Conservation (phyloP, 495 filamentous ascomycete species). For the Penicillium steckii region DNA sequence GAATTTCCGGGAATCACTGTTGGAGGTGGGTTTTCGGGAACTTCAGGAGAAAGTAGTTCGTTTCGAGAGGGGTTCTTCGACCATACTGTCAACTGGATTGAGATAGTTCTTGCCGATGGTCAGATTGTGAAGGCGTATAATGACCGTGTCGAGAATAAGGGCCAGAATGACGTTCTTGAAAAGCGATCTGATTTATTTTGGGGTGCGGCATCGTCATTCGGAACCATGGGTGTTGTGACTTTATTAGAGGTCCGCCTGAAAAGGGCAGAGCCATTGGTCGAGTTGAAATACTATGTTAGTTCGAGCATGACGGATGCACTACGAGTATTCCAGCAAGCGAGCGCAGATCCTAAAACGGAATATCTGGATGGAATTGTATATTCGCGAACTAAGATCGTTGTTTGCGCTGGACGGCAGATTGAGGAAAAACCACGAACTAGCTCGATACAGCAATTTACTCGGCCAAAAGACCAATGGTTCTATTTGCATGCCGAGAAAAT, state of each 20-base stretch:
- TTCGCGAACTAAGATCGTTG: slow-evolving; percentile 38
- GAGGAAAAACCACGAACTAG: slow-evolving; percentile 13
- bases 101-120: slow-evolving; percentile 55
- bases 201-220: slow-evolving; percentile 52
- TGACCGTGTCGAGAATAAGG: background rate
- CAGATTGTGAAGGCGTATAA: slow-evolving; percentile 37
- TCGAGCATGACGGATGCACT: slow-evolving; percentile 39
- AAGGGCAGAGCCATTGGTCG: slow-evolving; percentile 47
- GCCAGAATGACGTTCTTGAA: slow-evolving; percentile 12
- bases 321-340: slow-evolving; percentile 28
- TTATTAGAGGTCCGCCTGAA: slow-evolving; percentile 51
- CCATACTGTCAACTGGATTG: slow-evolving; percentile 45
- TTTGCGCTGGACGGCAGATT: slow-evolving; percentile 49
- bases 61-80: slow-evolving; percentile 60
- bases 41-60: slow-evolving; percentile 52
- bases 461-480: slow-evolving; percentile 56
- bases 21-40: slow-evolving; percentile 56
- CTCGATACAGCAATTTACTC: slow-evolving; percentile 42
- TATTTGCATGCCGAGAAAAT: slow-evolving; percentile 48
- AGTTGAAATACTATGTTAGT: slow-evolving; percentile 47
- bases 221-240: slow-evolving; percentile 54
- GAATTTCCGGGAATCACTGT: slow-evolving; percentile 59
- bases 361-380: slow-evolving; percentile 57
- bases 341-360: slow-evolving; percentile 41
- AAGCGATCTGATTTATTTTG: slow-evolving; percentile 48